These are phyloP conservation scores for Haberlea rhodopensis DNA, from an alignment of 257 asterid genomes.

Conservation along the genomic window DNA sequence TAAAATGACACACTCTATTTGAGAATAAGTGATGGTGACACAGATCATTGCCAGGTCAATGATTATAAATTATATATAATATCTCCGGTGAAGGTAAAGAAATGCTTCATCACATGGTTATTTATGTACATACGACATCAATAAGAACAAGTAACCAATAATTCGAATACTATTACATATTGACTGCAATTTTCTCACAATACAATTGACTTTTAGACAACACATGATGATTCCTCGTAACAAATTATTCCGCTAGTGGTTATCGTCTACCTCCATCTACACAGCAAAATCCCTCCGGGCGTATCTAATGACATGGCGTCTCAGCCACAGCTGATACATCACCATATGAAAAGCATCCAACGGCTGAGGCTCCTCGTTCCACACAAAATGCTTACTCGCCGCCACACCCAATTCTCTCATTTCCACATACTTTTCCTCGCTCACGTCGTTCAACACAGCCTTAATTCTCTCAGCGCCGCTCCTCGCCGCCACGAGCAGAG, in stretches of 20 bases:
- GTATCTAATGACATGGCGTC: constrained; percentile 82
- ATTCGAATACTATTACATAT: no score
- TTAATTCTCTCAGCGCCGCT: constrained; percentile 53
- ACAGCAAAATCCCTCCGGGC: constrained; percentile 44
- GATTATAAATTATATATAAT: no score
- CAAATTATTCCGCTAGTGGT: neutral
- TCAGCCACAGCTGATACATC: constrained; percentile 83
- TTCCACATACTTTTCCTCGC: constrained; percentile 41
- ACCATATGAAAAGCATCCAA: constrained; percentile 82
- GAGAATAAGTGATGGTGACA: no score
- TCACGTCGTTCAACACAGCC: constrained; percentile 45
- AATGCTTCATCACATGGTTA: no score
- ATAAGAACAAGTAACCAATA: no score
- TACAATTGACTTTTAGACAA: no score
- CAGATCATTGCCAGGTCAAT: no score
- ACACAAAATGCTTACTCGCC: constrained; percentile 71
- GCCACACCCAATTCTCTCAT: constrained; percentile 56
- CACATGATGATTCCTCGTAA: no score
- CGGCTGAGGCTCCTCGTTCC: constrained; percentile 72
- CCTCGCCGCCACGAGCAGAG: constrained; percentile 43
- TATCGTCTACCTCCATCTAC: no score
- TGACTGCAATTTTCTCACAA: neutral
- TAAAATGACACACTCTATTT: no score
- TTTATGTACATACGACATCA: no score
- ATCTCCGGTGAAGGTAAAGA: no score